Evolutionary conservation across 2,329 filamentous ascomycete species (phyloP).

Genomic region (Lecanicillium sp.): DNA sequence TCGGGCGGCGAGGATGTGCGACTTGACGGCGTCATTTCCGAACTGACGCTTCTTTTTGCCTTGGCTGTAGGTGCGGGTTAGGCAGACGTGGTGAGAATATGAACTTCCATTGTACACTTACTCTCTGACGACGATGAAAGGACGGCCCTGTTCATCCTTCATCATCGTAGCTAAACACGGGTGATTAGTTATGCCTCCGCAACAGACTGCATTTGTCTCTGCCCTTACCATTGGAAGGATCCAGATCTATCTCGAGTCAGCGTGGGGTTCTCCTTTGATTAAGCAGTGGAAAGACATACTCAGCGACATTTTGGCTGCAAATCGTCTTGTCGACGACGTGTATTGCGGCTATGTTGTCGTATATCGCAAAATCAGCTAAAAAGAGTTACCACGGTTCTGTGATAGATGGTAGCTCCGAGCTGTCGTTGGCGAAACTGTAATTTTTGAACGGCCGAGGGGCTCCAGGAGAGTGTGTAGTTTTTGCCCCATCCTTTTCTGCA

Average conservation of each 20-base stretch:
- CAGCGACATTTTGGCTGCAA: conserved; percentile 13
- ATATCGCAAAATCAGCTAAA: conserved; percentile 6
- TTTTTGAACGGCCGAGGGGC: conserved; percentile 12
- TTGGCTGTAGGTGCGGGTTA: conserved; percentile 50
- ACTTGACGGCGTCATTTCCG: conserved; percentile 95
- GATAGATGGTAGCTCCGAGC: conserved; percentile 8
- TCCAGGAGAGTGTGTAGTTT: not conserved
- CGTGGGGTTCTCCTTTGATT: conserved; percentile 7
- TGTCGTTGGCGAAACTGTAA: conserved; percentile 10
- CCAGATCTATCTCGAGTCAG: conserved; percentile 55
- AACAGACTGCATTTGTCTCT: conserved; percentile 3
- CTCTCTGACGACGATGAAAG: conserved; percentile 98
- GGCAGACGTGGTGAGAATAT: not conserved
- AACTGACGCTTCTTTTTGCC: conserved; percentile 96
- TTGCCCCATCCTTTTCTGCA: not conserved
- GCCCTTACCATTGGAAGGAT: conserved; percentile 69
- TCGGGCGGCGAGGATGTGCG: conserved; percentile 92
- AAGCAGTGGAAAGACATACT: conserved; percentile 12
- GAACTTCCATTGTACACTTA: too few species aligned
- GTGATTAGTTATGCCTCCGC: conserved; percentile 8
- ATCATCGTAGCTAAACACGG: conserved; percentile 55
- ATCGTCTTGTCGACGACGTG: conserved; percentile 6
- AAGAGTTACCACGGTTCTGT: conserved; percentile 2
- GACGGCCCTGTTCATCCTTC: conserved; percentile 95
- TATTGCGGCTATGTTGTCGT: conserved; percentile 3